These are phyloP conservation scores for Blumeria hordei DNA, from an alignment of 2,329 filamentous ascomycete species.

Conservation along the genomic window DNA sequence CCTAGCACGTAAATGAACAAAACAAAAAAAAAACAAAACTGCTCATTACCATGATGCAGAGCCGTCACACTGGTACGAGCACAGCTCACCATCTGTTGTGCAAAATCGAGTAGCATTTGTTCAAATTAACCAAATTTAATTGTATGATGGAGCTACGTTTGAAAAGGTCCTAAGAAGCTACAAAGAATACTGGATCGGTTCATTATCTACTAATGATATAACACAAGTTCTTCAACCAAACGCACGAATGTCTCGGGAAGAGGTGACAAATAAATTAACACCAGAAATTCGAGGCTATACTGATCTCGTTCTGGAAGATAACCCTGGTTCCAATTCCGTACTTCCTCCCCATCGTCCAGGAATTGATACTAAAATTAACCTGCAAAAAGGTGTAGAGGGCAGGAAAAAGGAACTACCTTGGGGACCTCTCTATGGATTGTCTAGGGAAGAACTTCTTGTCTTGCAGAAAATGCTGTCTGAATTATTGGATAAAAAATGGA, in stretches of 20 bases:
- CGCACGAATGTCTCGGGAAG: not conserved
- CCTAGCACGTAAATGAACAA: too few relatives aligned
- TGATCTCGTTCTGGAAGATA: not conserved
- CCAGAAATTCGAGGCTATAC: not conserved
- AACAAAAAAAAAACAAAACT: too few relatives aligned
- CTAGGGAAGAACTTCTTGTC: not conserved
- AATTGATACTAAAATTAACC: not conserved
- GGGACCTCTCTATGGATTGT: not conserved
- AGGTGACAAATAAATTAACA: not conserved
- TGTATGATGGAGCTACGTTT: too few relatives aligned
- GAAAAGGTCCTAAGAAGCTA: too few relatives aligned
- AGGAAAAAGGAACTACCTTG: too few relatives aligned
- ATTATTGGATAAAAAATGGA: conserved; percentile 1
- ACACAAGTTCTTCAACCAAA: not conserved
- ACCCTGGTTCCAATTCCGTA: not conserved
- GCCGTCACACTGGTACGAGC: too few relatives aligned
- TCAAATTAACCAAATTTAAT: too few relatives aligned
- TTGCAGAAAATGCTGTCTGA: not conserved
- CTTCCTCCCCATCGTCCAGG: not conserved
- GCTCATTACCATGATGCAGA: too few relatives aligned
- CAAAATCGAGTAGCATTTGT: too few relatives aligned
- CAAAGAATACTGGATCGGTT: too few relatives aligned
- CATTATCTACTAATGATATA: too few relatives aligned
- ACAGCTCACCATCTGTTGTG: too few relatives aligned
- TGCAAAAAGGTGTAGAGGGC: not conserved